These are phyloP conservation scores for Luvunga scandens DNA, from an alignment of 345 rosid species.

Conservation along the genomic window DNA sequence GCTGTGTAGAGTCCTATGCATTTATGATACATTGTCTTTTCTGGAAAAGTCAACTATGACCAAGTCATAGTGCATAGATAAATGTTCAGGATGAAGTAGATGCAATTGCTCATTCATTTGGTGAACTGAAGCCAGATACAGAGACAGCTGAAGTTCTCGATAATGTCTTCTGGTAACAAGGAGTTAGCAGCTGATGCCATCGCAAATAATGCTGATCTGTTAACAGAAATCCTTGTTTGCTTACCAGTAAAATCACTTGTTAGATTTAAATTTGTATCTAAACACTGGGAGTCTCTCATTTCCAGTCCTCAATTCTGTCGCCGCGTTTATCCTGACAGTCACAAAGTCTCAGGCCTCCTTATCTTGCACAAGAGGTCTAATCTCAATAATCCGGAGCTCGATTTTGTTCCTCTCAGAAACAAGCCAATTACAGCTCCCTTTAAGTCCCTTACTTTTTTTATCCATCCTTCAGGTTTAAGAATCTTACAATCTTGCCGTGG, in stretches of 20 bases:
- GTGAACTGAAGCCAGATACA: no score
- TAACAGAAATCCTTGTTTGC: neutral
- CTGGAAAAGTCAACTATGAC: no score
- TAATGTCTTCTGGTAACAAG: neutral
- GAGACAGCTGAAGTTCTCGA: no score
- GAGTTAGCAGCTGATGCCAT: neutral
- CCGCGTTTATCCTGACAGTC: neutral
- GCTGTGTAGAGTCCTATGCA: no score
- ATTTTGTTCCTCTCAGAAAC: neutral
- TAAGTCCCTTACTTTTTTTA: no score
- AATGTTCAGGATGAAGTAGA: no score
- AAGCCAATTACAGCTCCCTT: neutral
- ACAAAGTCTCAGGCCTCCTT: neutral
- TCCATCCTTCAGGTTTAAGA: neutral
- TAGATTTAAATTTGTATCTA: neutral
- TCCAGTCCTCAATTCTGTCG: neutral
- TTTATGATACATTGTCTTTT: no score
- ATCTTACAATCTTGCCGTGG: neutral
- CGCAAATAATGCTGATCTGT: slow-evolving; percentile 1
- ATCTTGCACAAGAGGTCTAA: neutral
- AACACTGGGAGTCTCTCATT: neutral
- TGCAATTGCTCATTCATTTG: no score
- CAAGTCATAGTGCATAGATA: no score
- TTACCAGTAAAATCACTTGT: slow-evolving; percentile 6
- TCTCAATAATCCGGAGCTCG: neutral